Evolutionary conservation across 116 monocot species (phyloP).

Genomic region (Iris pallida): DNA sequence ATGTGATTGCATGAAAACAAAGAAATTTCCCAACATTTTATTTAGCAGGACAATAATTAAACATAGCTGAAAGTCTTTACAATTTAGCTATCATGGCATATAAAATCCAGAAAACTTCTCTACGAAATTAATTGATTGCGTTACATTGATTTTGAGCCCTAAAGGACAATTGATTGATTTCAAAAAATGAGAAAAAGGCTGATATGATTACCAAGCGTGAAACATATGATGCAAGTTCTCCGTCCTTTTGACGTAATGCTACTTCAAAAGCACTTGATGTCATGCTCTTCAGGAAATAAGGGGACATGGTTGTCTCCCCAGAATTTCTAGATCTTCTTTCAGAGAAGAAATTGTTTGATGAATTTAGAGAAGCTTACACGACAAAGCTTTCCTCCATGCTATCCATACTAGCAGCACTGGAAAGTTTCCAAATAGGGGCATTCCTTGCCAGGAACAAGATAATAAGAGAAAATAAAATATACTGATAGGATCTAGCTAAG

Average conservation of each 20-base stretch:
- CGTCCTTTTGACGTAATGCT: conserved; percentile 90
- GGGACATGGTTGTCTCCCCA: conserved; percentile 58
- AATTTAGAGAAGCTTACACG: conserved; percentile 73
- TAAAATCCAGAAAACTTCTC: too few relatives aligned
- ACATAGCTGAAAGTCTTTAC: too few relatives aligned
- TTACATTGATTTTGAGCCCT: too few relatives aligned
- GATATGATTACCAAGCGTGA: conserved; percentile 68
- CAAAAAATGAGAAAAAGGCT: too few relatives aligned
- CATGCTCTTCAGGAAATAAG: conserved; percentile 90
- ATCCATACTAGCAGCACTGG: conserved; percentile 66
- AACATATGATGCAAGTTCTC: conserved; percentile 86
- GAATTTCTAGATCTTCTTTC: conserved; percentile 71
- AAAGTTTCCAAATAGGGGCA: conserved; percentile 35
- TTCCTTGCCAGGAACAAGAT: conserved; percentile 39
- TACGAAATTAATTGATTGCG: too few relatives aligned
- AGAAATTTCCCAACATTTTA: too few relatives aligned
- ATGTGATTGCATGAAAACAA: neutral
- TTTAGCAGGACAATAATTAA: too few relatives aligned
- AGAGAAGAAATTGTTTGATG: conserved; percentile 38
- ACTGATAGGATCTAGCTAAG: conserved; percentile 2
- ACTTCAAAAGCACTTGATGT: conserved; percentile 93
- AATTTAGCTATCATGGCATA: too few relatives aligned
- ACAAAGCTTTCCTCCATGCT: conserved; percentile 80
- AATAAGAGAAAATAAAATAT: neutral
- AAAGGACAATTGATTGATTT: too few relatives aligned